A percentile compares a stretch with the other conserved stretches of the same genome.
Evolutionary conservation across 495 filamentous ascomycete genomes (phyloP).

Genomic region (Aspergillus heteromorphus): DNA sequence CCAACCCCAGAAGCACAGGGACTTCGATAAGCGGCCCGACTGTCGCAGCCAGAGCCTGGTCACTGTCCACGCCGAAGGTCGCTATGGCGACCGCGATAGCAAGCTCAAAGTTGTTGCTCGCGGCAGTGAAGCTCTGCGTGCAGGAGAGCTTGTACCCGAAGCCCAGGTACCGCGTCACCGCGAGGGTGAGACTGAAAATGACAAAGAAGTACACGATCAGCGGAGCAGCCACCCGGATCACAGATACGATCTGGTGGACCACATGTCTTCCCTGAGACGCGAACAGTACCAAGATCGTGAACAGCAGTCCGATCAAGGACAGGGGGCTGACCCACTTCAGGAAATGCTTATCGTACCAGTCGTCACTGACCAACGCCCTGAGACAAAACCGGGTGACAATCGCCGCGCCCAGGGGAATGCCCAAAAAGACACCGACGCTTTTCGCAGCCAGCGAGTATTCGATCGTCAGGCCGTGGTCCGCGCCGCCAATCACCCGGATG

Average conservation of each 20-base stretch:
- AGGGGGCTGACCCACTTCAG: constrained; percentile 63
- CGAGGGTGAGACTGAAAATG: constrained; percentile 67
- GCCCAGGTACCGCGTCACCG: constrained; percentile 50
- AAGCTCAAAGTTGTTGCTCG: constrained; percentile 93
- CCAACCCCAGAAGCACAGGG: constrained; percentile 73
- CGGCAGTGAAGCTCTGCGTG: constrained; percentile 90
- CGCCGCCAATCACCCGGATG: constrained; percentile 60
- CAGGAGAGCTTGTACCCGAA: constrained; percentile 67
- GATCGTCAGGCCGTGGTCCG: constrained; percentile 35
- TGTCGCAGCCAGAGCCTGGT: constrained; percentile 83
- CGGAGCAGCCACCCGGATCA: constrained; percentile 73
- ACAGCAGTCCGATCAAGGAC: constrained; percentile 79
- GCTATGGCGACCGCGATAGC: constrained; percentile 90
- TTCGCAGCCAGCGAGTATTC: constrained; percentile 69
- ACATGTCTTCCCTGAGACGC: constrained; percentile 75
- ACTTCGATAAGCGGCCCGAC: constrained; percentile 92
- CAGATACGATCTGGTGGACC: constrained; percentile 77
- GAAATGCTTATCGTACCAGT: constrained; percentile 65
- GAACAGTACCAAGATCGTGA: constrained; percentile 81
- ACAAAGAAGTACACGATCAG: constrained; percentile 73
- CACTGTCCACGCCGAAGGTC: constrained; percentile 71
- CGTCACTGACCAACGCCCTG: constrained; percentile 44
- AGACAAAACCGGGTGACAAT: constrained; percentile 66
- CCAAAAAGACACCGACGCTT: constrained; percentile 78
- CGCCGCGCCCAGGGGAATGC: constrained; percentile 77